Evolutionary conservation across 495 filamentous ascomycete species (phyloP), one percentile per base, ranked within the genome.

Genomic region (Daldinia childiae): DNA sequence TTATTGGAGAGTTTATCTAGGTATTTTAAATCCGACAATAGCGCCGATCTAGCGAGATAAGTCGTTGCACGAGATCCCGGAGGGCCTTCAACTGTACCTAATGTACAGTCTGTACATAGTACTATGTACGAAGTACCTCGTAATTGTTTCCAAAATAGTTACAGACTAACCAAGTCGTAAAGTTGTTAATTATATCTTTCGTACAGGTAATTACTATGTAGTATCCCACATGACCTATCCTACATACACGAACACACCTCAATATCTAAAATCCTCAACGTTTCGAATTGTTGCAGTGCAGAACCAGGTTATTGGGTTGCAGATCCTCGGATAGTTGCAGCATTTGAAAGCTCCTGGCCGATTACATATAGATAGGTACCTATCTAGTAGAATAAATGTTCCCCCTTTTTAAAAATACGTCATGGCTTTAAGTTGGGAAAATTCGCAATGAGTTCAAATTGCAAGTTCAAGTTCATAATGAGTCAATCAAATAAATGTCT

Each of bases 11-110:
- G 39, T 50, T n/a, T n/a, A n/a, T n/a, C n/a, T n/a, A n/a, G n/a
- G n/a, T 32, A 62, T 71, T 72, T 43, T 58, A 45, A 66, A 62
- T 32, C 54, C 38, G 57, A 71, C 57, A 66, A 71, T 71, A 66
- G 62, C 58, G 64, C 55, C 69, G 69, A 72, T 68, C 69, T 68
- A 72, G 64, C 64, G 57, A 72, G 64, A 68, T 68, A 72, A 68
- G 69, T 38, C 26, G 60, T 58, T 62, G 52, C 56, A 54, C 50
- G 14, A 54, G 27, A 54, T 54, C 50, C 50, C 27, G 14, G 50
- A 24, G 21, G 32, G n/a, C 50, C 15, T 57, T 68, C 21, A 38
- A 62, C 39, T 26, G 41, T 21, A 45, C 14, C 3, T 29, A 6
- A n/a, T n/a, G n/a, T n/a, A n/a, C n/a, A n/a, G n/a, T n/a, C n/a